Evolutionary conservation across 805 yeast genomes (phyloP).

Genomic region (Wickerhamomyces subpelliculosus): DNA sequence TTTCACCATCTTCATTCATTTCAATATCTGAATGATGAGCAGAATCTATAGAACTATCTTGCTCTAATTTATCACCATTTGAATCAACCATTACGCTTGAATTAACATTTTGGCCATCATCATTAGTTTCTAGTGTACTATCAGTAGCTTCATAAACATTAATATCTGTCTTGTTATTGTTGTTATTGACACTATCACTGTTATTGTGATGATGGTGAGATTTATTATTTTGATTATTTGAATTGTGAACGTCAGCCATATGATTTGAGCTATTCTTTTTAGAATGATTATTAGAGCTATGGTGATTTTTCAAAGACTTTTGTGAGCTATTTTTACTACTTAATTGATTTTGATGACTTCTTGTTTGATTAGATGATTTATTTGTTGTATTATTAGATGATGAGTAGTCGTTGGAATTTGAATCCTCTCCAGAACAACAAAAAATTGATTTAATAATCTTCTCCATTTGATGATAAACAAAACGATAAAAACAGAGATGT

Average conservation of each 20-base stretch:
- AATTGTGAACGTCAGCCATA: too few species aligned
- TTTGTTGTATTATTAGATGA: conserved; percentile 3
- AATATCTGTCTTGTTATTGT: conserved; percentile 14
- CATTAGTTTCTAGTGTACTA: conserved; percentile 14
- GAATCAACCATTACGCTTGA: background rate
- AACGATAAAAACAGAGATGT: too few species aligned
- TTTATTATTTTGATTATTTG: background rate
- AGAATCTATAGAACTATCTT: conserved; percentile 1
- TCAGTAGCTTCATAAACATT: conserved; percentile 24
- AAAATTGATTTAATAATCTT: conserved; percentile 26
- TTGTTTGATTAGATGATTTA: background rate
- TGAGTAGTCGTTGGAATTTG: conserved; percentile 12
- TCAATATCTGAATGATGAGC: conserved; percentile 18
- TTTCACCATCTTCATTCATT: conserved; percentile 19
- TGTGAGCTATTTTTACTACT: background rate
- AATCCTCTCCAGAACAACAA: conserved; percentile 24
- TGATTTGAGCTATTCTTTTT: background rate
- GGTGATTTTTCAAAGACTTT: background rate
- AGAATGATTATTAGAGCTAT: background rate
- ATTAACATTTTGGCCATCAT: conserved; percentile 1
- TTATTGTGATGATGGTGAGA: conserved; percentile 1
- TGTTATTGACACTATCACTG: background rate
- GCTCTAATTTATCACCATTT: background rate
- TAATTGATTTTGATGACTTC: background rate
- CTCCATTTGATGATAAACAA: conserved; percentile 23